Conservation (phyloP, 2,329 filamentous ascomycete genomes). For the Macrophomina tecta region DNA sequence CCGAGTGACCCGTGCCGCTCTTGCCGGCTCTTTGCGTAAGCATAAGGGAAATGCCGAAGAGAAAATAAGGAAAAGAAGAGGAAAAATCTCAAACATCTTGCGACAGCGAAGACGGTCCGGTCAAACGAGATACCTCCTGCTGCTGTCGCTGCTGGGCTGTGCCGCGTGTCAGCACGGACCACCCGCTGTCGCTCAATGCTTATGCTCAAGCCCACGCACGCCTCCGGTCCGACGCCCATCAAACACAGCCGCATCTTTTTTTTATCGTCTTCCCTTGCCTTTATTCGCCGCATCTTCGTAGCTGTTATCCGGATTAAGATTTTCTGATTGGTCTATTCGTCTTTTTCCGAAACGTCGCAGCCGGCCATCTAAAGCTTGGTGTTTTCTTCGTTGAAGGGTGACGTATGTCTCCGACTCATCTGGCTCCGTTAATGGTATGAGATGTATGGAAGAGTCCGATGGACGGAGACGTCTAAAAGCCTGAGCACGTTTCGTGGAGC, state of each 20-base stretch:
- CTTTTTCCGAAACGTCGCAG: slow-evolving; percentile 20
- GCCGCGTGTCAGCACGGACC: slow-evolving; percentile 12
- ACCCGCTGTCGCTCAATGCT: not conserved
- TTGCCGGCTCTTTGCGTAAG: not conserved
- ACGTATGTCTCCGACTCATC: slow-evolving; percentile 1
- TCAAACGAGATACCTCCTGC: not conserved
- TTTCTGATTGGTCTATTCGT: slow-evolving; percentile 7
- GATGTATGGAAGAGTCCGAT: slow-evolving; percentile 1
- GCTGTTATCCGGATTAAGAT: not conserved
- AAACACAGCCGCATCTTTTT: not conserved
- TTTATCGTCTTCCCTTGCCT: not conserved
- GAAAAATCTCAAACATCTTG: slow-evolving; percentile 1
- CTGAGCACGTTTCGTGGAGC: not conserved
- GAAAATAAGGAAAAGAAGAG: not conserved
- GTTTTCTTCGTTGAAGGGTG: not conserved
- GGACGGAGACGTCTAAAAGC: not conserved
- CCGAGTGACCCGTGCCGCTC: slow-evolving; percentile 14
- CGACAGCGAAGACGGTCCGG: not conserved
- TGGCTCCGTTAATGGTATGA: slow-evolving; percentile 2
- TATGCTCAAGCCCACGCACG: not conserved
- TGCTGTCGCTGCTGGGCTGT: not conserved
- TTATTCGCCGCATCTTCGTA: not conserved
- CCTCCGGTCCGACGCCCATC: not conserved
- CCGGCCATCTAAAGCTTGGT: slow-evolving; percentile 12
- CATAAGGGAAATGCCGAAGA: not conserved